Conservation (phyloP, 2,329 filamentous ascomycete species). For the Gnomoniopsis smithogilvyi region DNA sequence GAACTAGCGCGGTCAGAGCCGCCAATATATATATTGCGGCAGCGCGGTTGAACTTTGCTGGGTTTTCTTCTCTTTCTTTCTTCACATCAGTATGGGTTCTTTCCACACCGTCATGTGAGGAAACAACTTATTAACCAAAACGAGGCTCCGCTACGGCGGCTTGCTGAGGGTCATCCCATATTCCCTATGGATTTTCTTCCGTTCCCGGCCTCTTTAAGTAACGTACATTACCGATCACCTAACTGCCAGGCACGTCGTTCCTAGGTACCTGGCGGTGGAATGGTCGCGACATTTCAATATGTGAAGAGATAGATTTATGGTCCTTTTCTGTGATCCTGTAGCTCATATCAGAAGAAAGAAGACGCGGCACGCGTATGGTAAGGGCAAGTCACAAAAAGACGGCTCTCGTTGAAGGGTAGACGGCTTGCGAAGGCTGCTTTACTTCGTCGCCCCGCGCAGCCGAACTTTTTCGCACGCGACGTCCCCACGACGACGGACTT, state of each 20-base stretch:
- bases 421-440: too few relatives aligned
- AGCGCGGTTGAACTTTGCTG: too few relatives aligned
- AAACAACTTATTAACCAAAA: conserved; percentile 32
- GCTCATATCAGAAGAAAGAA: background rate
- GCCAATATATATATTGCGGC: too few relatives aligned
- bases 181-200: conserved; percentile 49
- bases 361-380: background rate
- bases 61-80: conserved; percentile 27
- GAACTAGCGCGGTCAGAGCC: too few relatives aligned
- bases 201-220: conserved; percentile 52
- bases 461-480: too few relatives aligned
- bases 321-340: background rate
- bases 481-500: too few relatives aligned
- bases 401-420: too few relatives aligned
- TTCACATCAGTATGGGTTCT: conserved; percentile 42
- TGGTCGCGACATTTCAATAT: conserved; percentile 40
- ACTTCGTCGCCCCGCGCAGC: background rate
- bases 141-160: conserved; percentile 52
- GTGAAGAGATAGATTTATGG: background rate
- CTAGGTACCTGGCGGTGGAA: conserved; percentile 50
- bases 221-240: conserved; percentile 38
- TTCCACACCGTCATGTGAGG: conserved; percentile 52
- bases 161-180: conserved; percentile 50
- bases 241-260: conserved; percentile 38
- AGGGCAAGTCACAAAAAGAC: too few relatives aligned